Evolutionary conservation across 1,284 basidiomycete genomes (phyloP).

Genomic region (Papiliotrema nemorosa): DNA sequence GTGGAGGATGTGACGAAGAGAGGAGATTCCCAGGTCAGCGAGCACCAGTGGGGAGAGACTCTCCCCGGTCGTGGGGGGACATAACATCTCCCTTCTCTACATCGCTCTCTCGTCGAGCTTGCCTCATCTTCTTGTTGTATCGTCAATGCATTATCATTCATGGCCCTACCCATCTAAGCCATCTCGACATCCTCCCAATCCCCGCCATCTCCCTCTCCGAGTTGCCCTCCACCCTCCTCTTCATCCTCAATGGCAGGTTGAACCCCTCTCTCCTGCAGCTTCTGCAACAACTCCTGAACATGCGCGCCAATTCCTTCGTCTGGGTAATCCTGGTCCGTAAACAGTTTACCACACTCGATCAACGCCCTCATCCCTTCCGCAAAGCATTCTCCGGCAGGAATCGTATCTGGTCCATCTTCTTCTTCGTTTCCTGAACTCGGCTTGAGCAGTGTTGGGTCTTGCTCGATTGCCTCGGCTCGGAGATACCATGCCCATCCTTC

Average conservation of each 20-base stretch:
- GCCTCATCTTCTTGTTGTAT: background rate
- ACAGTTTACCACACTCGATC: slow-evolving; percentile 74
- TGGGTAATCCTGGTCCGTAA: slow-evolving; percentile 66
- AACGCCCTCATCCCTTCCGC: slow-evolving; percentile 75
- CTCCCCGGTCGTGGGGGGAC: slow-evolving; percentile 33
- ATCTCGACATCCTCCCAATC: slow-evolving; percentile 57
- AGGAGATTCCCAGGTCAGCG: slow-evolving; percentile 11
- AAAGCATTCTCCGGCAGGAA: slow-evolving; percentile 74
- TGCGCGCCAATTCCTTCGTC: slow-evolving; percentile 78
- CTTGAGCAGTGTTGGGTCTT: slow-evolving; percentile 18
- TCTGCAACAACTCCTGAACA: slow-evolving; percentile 66
- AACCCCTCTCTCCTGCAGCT: slow-evolving; percentile 67
- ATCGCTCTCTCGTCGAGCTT: too few relatives aligned
- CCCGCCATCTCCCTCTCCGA: slow-evolving; percentile 53
- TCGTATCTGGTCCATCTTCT: slow-evolving; percentile 51
- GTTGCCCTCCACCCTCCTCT: slow-evolving; percentile 51
- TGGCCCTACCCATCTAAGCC: slow-evolving; percentile 56
- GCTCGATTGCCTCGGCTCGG: slow-evolving; percentile 43
- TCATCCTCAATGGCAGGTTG: slow-evolving; percentile 60
- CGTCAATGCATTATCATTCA: background rate
- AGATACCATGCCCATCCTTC: slow-evolving; percentile 91
- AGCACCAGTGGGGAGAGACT: slow-evolving; percentile 24
- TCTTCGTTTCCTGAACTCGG: slow-evolving; percentile 58
- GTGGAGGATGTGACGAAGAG: slow-evolving; percentile 7
- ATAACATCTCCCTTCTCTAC: too few relatives aligned